phyloP scores from a whole-genome alignment of 2,329 filamentous ascomycete genomes.

The Clonostachys rosea region DNA sequence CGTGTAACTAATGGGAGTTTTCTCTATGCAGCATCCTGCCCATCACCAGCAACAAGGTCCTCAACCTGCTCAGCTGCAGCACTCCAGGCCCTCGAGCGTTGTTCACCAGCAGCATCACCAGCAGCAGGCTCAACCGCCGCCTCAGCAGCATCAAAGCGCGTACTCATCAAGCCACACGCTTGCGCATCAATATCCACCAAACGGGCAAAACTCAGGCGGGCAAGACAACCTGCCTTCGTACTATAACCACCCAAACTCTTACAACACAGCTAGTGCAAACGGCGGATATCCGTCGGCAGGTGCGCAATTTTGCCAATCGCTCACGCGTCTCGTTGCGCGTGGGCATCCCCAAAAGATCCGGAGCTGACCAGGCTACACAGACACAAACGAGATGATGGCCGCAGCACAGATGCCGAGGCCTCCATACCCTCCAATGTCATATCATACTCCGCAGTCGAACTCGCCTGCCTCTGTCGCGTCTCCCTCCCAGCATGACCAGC shows the following conservation, averaged over 20 bases:
- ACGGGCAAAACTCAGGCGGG: slow-evolving; percentile 55
- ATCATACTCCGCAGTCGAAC: slow-evolving; percentile 92
- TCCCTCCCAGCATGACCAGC: slow-evolving; percentile 82
- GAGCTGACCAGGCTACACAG: slow-evolving; percentile 21
- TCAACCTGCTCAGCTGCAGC: slow-evolving; percentile 60
- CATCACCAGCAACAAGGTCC: slow-evolving; percentile 71
- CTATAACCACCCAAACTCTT: slow-evolving; percentile 74
- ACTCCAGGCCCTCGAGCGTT: slow-evolving; percentile 67
- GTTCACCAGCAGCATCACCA: slow-evolving; percentile 67
- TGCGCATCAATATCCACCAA: slow-evolving; percentile 64
- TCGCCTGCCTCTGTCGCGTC: slow-evolving; percentile 92
- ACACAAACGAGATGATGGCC: slow-evolving; percentile 65
- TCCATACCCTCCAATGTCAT: slow-evolving; percentile 81
- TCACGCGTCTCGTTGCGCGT: neutral
- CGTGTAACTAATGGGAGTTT: slow-evolving; percentile 52
- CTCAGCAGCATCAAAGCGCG: slow-evolving; percentile 57
- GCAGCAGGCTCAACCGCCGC: slow-evolving; percentile 52
- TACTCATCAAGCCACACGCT: slow-evolving; percentile 65
- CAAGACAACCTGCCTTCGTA: slow-evolving; percentile 71
- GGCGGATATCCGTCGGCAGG: slow-evolving; percentile 85
- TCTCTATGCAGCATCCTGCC: slow-evolving; percentile 70
- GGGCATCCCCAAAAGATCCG: slow-evolving; percentile 6
- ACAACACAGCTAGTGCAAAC: slow-evolving; percentile 76
- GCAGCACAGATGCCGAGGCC: slow-evolving; percentile 65
- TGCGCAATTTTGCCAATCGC: slow-evolving; percentile 41